Conservation (phyloP, 345 rosid species). For the Citrus glauca region DNA sequence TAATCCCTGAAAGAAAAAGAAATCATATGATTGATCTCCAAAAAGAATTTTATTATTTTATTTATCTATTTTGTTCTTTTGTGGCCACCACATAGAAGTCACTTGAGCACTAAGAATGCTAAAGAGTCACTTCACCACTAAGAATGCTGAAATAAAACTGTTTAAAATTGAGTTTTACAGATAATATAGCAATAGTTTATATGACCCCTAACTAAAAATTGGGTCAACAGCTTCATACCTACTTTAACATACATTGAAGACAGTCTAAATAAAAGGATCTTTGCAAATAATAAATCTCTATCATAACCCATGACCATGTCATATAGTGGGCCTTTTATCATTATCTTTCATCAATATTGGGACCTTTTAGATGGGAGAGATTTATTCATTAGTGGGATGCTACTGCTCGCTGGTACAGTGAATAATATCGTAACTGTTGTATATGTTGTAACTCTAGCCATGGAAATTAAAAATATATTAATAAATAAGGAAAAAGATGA, state of each 20-base stretch:
- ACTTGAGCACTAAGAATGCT: background rate
- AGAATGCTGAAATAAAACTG: background rate
- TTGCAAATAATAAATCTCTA: background rate
- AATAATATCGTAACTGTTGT: background rate
- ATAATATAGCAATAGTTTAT: slow-evolving; percentile 8
- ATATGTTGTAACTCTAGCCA: background rate
- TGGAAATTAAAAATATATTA: background rate
- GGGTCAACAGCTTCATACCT: slow-evolving; percentile 21
- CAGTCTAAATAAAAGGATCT: background rate
- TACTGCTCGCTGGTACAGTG: slow-evolving; percentile 13
- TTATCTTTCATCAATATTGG: slow-evolving; percentile 8
- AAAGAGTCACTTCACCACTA: background rate
- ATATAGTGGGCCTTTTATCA: slow-evolving; percentile 14
- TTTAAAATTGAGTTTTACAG: background rate
- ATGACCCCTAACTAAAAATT: background rate
- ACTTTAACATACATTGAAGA: slow-evolving; percentile 16
- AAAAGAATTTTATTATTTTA: background rate
- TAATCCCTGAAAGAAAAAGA: slow-evolving; percentile 44
- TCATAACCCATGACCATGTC: slow-evolving; percentile 1
- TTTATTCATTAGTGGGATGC: slow-evolving; percentile 27
- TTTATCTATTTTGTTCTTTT: background rate
- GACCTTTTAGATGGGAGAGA: slow-evolving; percentile 3
- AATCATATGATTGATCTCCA: background rate
- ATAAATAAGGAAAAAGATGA: background rate
- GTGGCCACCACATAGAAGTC: background rate